Conservation (phyloP, 768 basidiomycete genomes). For the Chlorophyllum brunneum region DNA sequence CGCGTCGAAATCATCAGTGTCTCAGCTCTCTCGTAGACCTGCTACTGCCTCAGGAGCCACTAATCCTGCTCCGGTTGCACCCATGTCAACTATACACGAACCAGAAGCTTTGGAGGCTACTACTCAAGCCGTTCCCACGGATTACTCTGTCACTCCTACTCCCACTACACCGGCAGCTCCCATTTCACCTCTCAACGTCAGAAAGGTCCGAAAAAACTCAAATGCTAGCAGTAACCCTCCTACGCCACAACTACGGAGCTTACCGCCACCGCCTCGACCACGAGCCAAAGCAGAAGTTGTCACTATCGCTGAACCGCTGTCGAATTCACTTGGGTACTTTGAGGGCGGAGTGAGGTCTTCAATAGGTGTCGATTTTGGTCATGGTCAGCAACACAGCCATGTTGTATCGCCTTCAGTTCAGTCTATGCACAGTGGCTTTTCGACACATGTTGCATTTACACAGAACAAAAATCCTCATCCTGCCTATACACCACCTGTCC, state of each 20-base stretch:
- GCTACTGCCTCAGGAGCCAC: conserved; percentile 6
- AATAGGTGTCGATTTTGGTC: conserved; percentile 6
- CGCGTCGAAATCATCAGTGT: not conserved
- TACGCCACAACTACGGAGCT: conserved; percentile 29
- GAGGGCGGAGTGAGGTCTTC: not conserved
- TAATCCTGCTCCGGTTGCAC: not conserved
- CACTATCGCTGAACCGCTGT: conserved; percentile 11
- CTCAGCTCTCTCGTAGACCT: conserved; percentile 1
- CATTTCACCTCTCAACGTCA: conserved; percentile 2
- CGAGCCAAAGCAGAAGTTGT: conserved; percentile 26
- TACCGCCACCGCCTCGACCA: conserved; percentile 56
- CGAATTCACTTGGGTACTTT: not conserved
- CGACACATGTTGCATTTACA: not conserved
- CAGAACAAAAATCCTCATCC: conserved; percentile 16
- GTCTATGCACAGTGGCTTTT: conserved; percentile 1
- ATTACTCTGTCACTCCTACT: conserved; percentile 18
- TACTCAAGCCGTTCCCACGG: conserved; percentile 7
- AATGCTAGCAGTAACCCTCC: conserved; percentile 15
- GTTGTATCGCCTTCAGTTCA: not conserved
- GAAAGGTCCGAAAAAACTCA: conserved; percentile 1
- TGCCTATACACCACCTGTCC: conserved; percentile 28
- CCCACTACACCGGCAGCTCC: too few species aligned
- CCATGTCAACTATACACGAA: conserved; percentile 6
- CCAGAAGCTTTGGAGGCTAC: conserved; percentile 6
- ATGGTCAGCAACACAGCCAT: not conserved